phyloP scores from a whole-genome alignment of 2,329 filamentous ascomycete species.

The Neonectria punicea region DNA sequence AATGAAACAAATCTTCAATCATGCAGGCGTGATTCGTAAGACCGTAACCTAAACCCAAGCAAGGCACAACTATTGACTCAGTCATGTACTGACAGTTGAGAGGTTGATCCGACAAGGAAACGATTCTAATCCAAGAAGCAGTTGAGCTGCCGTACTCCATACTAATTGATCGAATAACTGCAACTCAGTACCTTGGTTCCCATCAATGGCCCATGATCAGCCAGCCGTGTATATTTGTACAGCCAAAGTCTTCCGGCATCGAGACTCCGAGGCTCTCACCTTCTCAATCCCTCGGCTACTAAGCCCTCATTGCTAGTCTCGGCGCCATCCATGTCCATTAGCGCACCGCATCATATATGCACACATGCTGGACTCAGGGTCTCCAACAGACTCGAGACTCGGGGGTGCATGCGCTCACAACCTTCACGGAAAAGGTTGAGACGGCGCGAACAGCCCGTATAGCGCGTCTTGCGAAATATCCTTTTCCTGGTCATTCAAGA shows the following conservation, averaged over 20 bases:
- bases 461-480: slow-evolving; percentile 46
- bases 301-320: not conserved
- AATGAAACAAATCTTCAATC: no score
- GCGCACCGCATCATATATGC: not conserved
- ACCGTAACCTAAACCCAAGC: not conserved
- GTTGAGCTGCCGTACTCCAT: not conserved
- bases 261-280: not conserved
- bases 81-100: not conserved
- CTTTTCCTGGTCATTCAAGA: slow-evolving; percentile 46
- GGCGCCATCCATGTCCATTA: not conserved
- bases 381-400: not conserved
- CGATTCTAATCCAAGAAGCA: not conserved
- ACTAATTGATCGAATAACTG: not conserved
- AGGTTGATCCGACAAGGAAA: not conserved
- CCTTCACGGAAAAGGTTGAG: slow-evolving; percentile 44
- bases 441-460: slow-evolving; percentile 45
- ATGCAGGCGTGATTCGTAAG: no score
- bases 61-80: not conserved
- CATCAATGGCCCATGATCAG: not conserved
- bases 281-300: not conserved
- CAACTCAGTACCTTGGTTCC: not conserved
- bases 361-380: not conserved
- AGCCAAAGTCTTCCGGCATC: no score
- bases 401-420: not conserved
- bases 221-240: not conserved